Conservation (phyloP, 1,284 basidiomycete genomes). For the Cutaneotrichosporon daszewskae region DNA sequence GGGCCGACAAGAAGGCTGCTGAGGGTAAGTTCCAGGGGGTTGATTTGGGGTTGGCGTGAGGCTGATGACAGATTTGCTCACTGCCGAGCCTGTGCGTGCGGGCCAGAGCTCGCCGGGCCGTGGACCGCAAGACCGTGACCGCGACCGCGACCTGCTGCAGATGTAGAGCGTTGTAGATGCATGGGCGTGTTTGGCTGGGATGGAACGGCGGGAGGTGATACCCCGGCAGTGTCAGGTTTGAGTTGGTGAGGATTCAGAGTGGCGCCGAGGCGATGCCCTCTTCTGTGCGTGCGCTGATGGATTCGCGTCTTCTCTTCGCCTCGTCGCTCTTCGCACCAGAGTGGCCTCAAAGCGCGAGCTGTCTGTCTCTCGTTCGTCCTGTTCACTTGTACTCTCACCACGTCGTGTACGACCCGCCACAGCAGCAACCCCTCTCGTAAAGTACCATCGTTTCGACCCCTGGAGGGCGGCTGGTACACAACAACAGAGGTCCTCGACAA, state of each 20-base stretch:
- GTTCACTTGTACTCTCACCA: not conserved
- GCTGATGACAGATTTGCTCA: constrained; percentile 29
- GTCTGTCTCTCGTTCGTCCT: not conserved
- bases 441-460: not conserved
- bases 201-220: no score
- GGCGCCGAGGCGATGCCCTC: no score
- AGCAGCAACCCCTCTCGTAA: not conserved
- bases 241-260: no score
- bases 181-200: no score
- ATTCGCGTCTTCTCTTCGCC: not conserved
- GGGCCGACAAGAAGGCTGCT: constrained; percentile 69
- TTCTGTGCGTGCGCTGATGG: no score
- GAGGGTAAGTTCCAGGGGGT: constrained; percentile 34
- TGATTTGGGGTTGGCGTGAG: not conserved
- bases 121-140: not conserved
- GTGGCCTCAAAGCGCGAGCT: no score
- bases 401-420: no score
- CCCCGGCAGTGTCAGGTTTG: no score
- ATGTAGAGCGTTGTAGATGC: constrained; percentile 9
- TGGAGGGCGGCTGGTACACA: no score
- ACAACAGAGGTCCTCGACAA: no score
- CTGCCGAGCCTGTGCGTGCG: constrained; percentile 32
- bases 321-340: not conserved
- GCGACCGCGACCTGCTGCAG: constrained; percentile 10
- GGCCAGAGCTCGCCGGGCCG: not conserved